phyloP scores from a whole-genome alignment of 108 stramenopile genomes.

The Parietichytrium sp. region DNA sequence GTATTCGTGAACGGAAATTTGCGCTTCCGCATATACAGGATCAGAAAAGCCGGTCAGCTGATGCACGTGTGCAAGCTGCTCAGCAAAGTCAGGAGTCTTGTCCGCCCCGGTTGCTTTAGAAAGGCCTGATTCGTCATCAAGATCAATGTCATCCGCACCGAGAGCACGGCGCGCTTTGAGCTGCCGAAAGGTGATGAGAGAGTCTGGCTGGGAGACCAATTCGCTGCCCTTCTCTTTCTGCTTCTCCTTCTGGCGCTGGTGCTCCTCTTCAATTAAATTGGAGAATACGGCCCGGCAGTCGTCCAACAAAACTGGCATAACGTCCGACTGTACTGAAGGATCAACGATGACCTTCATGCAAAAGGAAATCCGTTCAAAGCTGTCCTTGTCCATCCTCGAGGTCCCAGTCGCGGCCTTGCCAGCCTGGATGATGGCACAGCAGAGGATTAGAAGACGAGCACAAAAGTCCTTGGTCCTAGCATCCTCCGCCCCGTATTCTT shows the following conservation, averaged over 20 bases:
- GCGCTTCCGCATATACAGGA: constrained; percentile 97
- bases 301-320: constrained; percentile 69
- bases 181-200: constrained; percentile 98
- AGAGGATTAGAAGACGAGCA: constrained; percentile 68
- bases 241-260: constrained; percentile 61
- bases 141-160: constrained; percentile 85
- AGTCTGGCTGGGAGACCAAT: constrained; percentile 77
- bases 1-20: constrained; percentile 96
- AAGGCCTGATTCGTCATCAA: constrained; percentile 96
- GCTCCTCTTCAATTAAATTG: background rate
- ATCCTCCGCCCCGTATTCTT: constrained; percentile 65
- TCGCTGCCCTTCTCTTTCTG: constrained; percentile 61
- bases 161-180: constrained; percentile 69
- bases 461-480: constrained; percentile 53
- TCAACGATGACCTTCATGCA: constrained; percentile 83
- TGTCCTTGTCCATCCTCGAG: constrained; percentile 63
- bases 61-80: constrained; percentile 83
- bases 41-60: constrained; percentile 96
- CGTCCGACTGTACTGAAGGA: constrained; percentile 70
- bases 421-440: constrained; percentile 84
- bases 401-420: constrained; percentile 60
- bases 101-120: constrained; percentile 84
- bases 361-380: constrained; percentile 82
- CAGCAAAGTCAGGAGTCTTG: constrained; percentile 46
- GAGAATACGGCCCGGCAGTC: constrained; percentile 74